phyloP scores from a whole-genome alignment of 1,139 yeast genomes.

The Suhomyces wounanorum region DNA sequence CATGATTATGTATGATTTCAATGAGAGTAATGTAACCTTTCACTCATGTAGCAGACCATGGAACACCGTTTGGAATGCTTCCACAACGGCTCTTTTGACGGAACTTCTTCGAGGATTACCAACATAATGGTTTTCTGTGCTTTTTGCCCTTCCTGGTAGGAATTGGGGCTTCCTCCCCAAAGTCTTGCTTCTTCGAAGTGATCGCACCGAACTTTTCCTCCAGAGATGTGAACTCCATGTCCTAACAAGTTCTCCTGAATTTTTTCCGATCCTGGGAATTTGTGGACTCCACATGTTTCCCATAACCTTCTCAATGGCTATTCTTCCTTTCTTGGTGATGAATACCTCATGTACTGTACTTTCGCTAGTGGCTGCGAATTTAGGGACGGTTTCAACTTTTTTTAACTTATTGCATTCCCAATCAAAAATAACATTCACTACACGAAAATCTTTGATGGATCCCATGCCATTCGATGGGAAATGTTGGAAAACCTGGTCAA shows the following conservation, averaged over 20 bases:
- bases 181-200: background rate
- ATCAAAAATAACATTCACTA: background rate
- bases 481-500: background rate
- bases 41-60: background rate
- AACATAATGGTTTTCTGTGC: background rate
- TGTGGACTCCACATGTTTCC: background rate
- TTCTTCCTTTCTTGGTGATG: background rate
- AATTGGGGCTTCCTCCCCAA: background rate
- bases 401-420: background rate
- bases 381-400: background rate
- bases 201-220: background rate
- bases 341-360: background rate
- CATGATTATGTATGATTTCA: conserved; percentile 1
- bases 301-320: background rate
- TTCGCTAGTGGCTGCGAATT: background rate
- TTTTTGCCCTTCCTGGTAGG: too few relatives aligned
- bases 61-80: background rate
- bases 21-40: conserved; percentile 1
- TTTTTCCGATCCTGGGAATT: background rate
- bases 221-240: background rate
- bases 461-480: background rate
- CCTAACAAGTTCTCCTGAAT: background rate
- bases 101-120: background rate
- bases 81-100: background rate
- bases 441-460: too few relatives aligned